Evolutionary conservation across 768 basidiomycete species (phyloP).

Genomic region (Scleroderma bovista): DNA sequence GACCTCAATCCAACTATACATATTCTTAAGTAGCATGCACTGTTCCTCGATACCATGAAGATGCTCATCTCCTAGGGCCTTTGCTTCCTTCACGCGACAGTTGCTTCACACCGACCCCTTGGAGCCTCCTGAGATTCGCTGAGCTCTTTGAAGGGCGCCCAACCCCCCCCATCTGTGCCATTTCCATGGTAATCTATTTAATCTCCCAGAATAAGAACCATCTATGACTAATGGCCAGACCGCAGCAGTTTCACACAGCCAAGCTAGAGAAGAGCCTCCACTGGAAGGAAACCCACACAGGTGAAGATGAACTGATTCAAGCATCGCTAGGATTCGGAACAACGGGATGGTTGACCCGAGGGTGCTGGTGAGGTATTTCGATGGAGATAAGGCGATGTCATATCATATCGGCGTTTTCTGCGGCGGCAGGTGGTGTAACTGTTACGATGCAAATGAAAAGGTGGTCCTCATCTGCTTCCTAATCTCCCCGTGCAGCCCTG

Average conservation of each 20-base stretch:
- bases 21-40: too few relatives aligned
- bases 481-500: too few relatives aligned
- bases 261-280: not conserved
- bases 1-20: not conserved
- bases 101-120: not conserved
- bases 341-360: not conserved
- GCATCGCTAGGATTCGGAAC: not conserved
- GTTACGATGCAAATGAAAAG: too few relatives aligned
- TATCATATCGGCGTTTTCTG: not conserved
- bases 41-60: not conserved
- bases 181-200: too few relatives aligned
- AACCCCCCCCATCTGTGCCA: not conserved
- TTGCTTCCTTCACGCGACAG: too few relatives aligned
- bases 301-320: not conserved
- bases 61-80: too few relatives aligned
- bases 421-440: too few relatives aligned
- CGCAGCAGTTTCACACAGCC: not conserved
- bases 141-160: not conserved
- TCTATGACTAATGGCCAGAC: too few relatives aligned
- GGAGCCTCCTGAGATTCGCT: too few relatives aligned
- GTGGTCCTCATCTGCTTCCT: too few relatives aligned
- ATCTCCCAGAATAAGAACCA: too few relatives aligned
- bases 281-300: not conserved
- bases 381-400: constrained; percentile 1
- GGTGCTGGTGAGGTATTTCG: not conserved